These are phyloP conservation scores for Phytopythium mirpurense DNA, from an alignment of 352 stramenopile genomes.

Conservation along the genomic window DNA sequence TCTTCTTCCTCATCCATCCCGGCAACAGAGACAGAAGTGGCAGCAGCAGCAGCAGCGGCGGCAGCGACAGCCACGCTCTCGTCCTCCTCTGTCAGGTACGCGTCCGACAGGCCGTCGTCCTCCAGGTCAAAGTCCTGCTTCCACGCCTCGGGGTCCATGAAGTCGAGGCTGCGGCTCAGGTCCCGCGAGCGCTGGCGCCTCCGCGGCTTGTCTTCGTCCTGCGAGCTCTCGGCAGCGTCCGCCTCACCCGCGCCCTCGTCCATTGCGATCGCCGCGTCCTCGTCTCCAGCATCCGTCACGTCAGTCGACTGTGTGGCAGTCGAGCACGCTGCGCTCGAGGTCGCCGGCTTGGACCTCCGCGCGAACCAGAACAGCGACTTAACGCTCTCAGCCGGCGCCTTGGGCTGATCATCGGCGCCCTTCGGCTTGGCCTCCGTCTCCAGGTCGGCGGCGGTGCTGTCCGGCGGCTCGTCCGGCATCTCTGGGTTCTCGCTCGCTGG, in stretches of 20 bases:
- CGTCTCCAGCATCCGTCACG: slow-evolving; percentile 8
- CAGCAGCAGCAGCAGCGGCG: too few species aligned
- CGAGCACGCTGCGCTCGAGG: neutral
- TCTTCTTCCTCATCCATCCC: slow-evolving; percentile 8
- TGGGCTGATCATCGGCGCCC: neutral
- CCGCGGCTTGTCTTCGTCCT: slow-evolving; percentile 23
- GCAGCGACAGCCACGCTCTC: slow-evolving; percentile 3
- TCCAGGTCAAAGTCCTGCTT: slow-evolving; percentile 73
- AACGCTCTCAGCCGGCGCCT: slow-evolving; percentile 9
- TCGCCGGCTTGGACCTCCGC: slow-evolving; percentile 14
- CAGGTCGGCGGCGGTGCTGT: neutral
- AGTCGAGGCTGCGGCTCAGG: slow-evolving; percentile 68
- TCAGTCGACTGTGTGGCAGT: neutral
- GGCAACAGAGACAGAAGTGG: neutral
- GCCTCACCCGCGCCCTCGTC: neutral
- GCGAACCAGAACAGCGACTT: slow-evolving; percentile 29
- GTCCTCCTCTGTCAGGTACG: slow-evolving; percentile 30
- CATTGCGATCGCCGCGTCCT: neutral
- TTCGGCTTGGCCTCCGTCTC: neutral
- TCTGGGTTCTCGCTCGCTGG: neutral
- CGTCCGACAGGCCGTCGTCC: slow-evolving; percentile 58
- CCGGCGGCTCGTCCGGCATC: neutral
- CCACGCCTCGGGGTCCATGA: slow-evolving; percentile 63
- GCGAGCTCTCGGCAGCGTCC: slow-evolving; percentile 15
- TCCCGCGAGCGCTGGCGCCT: slow-evolving; percentile 30